phyloP scores from a whole-genome alignment of 768 basidiomycete genomes.

The Suillus lakei region DNA sequence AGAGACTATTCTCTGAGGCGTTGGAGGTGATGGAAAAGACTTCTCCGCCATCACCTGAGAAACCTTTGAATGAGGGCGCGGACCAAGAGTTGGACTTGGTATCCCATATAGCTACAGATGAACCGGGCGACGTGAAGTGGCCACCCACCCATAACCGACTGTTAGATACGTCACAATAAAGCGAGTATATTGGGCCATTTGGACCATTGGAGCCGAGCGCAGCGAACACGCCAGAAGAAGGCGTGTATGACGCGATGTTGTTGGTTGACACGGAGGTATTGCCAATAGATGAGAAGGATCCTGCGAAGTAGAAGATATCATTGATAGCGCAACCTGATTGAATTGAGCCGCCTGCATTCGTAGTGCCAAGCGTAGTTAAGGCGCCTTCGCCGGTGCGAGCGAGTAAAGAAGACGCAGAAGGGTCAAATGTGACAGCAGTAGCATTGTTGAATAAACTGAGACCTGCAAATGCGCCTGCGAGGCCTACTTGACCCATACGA shows the following conservation, averaged over 20 bases:
- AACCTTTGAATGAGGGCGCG: slow-evolving; percentile 78
- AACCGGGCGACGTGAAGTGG: slow-evolving; percentile 67
- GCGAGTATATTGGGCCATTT: slow-evolving; percentile 70
- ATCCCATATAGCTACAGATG: slow-evolving; percentile 76
- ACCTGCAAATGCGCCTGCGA: slow-evolving; percentile 89
- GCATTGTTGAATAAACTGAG: slow-evolving; percentile 74
- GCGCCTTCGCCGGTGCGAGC: slow-evolving; percentile 68
- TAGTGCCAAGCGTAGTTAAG: slow-evolving; percentile 72
- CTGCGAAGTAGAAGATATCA: slow-evolving; percentile 78
- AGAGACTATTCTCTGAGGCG: slow-evolving; percentile 70
- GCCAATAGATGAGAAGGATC: slow-evolving; percentile 78
- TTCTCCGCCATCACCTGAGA: slow-evolving; percentile 68
- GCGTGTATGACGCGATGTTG: slow-evolving; percentile 81
- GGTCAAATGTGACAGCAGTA: slow-evolving; percentile 63
- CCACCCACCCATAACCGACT: slow-evolving; percentile 82
- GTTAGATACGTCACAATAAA: slow-evolving; percentile 76
- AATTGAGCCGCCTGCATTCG: slow-evolving; percentile 81
- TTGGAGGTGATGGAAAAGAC: slow-evolving; percentile 82
- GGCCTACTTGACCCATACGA: slow-evolving; percentile 90
- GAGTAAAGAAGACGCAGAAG: slow-evolving; percentile 73
- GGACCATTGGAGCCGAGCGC: slow-evolving; percentile 71
- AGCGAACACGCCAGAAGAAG: slow-evolving; percentile 59
- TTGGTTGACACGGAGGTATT: slow-evolving; percentile 48
- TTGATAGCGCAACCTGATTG: slow-evolving; percentile 72
- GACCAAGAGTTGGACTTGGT: slow-evolving; percentile 69